Base-by-base conservation (phyloP, 257 asterid genomes). In the Euphrasia confusa region DNA sequence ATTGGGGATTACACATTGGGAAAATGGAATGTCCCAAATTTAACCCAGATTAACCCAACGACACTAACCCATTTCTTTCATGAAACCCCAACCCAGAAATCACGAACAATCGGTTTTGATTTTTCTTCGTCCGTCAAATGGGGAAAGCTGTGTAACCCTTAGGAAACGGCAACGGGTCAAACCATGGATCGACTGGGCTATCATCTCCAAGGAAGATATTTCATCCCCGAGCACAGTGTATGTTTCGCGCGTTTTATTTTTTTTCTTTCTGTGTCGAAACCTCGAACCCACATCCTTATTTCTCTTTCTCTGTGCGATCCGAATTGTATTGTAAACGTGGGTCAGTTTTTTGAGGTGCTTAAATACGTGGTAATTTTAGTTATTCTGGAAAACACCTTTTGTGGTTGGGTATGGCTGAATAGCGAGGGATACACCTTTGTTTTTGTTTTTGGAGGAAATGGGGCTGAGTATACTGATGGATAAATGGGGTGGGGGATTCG, bases 171-270 rank as follows among this genome's bases (percentile, higher is more conserved):
- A 40, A 78, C 89, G 33, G 97, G 97, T 57, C 88, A 85, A 76
- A 82, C 95, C 69, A 66, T 90, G 65, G 95, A 85, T 87, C 93
- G 93, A 44, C 70, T 87, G 21, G 97, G 97, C 35, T 80, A 73
- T 71, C 78, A 66, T 56, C 77, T 83, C 17, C 97, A 90, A 72
- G 95, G 93, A 24, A 71, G 76, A 59, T 76, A 76, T 65, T 83
- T 72, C 58, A 37, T 83, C 66, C 81, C 79, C 61, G 97, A 87
- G 72, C 86, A 79, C 2, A 14, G 96, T 90, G 70, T 21, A 12
- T 63, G 7, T 45, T 45, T 45, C 52, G 52, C 6, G 0, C 5
- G 3, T 13, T 44, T n/a, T 30, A 21, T n/a, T n/a, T n/a, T n/a
- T n/a, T 6, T 0, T 15, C 33, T 62, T 54, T 3, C 11, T 55